Base-by-base conservation (phyloP, 108 stramenopile species). In the Ochromonas danica region DNA sequence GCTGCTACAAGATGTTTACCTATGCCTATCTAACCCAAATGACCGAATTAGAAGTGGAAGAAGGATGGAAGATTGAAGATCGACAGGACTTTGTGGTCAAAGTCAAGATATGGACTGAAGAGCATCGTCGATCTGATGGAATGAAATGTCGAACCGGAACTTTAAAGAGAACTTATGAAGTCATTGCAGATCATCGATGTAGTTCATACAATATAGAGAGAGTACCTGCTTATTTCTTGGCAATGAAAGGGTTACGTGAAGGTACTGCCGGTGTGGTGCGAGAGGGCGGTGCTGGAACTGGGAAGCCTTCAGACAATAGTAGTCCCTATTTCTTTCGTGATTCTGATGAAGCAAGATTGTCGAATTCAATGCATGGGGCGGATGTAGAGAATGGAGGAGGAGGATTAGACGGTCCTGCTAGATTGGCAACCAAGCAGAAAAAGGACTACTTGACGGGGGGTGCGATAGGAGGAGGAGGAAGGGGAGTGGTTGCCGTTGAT, bases 81-180 rank as follows among this genome's bases (percentile, higher is more conserved):
- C 17, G 17, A 33, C 14, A 25, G 3, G 63, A 67, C 33, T 67
- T 31, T 36, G 63, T 67, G 3, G 63, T 67, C 14, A 28, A 36
- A 28, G 35, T 6, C 10, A 31, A 67, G 63, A 36, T 36, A 6
- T 67, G 3, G 3, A 6, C 25, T 36, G 31, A 31, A 28, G 31
- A 28, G 10, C 25, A 28, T 10, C 6, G 35, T 28, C 17, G 17
- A 6, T 67, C 6, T 28, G 17, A 67, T 36, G 31, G 17, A 67
- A 67, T 28, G 10, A 28, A 10, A 6, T 28, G 3, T 67, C 17
- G 17, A 31, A 36, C 25, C 63, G 31, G 17, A 28, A 10, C 6
- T 35, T 36, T 28, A 36, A 67, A 67, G 63, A 6, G 17, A 3
- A 67, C 63, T 6, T 67, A 67, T 36, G 63, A 67, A 25, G 63